A percentile compares a stretch with the other conserved stretches of the same genome.
phyloP scores from a whole-genome alignment of 495 filamentous ascomycete species.

The Neurospora tetraspora region DNA sequence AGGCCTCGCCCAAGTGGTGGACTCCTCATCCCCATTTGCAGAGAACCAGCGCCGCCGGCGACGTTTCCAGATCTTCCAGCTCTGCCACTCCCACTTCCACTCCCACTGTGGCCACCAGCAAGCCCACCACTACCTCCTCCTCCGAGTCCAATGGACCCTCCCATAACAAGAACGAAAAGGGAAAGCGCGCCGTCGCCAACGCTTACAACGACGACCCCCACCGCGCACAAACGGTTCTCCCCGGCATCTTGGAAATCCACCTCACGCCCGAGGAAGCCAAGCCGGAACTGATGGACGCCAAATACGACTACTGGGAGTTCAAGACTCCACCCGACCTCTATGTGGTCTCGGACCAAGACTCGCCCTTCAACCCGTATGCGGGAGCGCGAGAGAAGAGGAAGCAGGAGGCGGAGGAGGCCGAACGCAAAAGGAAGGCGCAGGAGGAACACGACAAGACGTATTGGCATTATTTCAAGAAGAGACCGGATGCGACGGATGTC shows the following conservation, averaged over 20 bases:
- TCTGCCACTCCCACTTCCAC: neutral
- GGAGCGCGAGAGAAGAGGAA: neutral
- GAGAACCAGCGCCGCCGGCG: too few relatives aligned
- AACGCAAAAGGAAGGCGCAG: neutral
- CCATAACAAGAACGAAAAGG: too few relatives aligned
- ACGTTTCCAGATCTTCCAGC: neutral
- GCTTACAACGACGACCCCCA: neutral
- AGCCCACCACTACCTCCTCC: too few relatives aligned
- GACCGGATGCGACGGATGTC: neutral
- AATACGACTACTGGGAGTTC: neutral
- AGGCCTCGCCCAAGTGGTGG: neutral
- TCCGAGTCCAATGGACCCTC: too few relatives aligned
- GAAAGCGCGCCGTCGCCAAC: neutral
- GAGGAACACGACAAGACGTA: neutral
- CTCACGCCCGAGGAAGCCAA: neutral
- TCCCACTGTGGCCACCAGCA: too few relatives aligned
- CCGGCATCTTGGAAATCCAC: neutral
- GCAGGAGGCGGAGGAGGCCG: neutral
- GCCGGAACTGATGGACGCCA: neutral
- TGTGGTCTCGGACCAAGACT: neutral
- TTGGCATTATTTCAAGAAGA: neutral
- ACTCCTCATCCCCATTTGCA: neutral
- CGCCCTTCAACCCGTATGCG: neutral
- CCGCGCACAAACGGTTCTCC: too few relatives aligned
- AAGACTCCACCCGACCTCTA: neutral